phyloP scores from a whole-genome alignment of 2,329 filamentous ascomycete genomes.

The Fonsecaea multimorphosa region DNA sequence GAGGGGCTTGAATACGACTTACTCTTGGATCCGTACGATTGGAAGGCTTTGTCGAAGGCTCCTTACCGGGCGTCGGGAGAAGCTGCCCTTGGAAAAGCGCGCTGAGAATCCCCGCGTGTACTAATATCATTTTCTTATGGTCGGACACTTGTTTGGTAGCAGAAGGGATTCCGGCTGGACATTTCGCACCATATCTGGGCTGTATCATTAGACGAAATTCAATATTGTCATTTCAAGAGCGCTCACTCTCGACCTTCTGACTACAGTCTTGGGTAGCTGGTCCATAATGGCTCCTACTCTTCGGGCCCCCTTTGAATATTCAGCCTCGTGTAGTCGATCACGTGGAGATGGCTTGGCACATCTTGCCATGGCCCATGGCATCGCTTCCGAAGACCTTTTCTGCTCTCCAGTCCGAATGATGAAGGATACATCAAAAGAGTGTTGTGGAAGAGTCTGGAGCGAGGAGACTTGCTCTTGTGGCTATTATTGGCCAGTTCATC shows the following conservation, averaged over 20 bases:
- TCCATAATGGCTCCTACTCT: no score
- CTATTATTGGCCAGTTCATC: no score
- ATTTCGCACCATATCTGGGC: background rate
- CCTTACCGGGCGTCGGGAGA: background rate
- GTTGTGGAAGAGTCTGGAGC: no score
- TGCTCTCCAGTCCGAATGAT: no score
- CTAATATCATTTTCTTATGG: background rate
- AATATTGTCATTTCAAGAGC: no score
- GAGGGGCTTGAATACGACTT: background rate
- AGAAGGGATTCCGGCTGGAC: background rate
- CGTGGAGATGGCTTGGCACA: background rate
- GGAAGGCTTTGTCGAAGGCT: conserved; percentile 2
- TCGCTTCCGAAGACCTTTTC: no score
- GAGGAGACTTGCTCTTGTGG: no score
- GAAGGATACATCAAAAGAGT: no score
- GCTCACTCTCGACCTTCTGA: no score
- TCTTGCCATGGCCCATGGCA: no score
- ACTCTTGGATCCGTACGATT: background rate
- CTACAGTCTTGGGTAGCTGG: no score
- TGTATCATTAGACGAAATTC: background rate
- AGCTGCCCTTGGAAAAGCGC: conserved; percentile 13
- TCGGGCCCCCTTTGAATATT: background rate
- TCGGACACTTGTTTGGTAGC: background rate
- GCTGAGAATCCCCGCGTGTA: conserved; percentile 11
- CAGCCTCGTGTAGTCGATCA: background rate